Evolutionary conservation across 371 early-diverging fungal genomes (phyloP).

Genomic region (Apophysomyces ossiformis): DNA sequence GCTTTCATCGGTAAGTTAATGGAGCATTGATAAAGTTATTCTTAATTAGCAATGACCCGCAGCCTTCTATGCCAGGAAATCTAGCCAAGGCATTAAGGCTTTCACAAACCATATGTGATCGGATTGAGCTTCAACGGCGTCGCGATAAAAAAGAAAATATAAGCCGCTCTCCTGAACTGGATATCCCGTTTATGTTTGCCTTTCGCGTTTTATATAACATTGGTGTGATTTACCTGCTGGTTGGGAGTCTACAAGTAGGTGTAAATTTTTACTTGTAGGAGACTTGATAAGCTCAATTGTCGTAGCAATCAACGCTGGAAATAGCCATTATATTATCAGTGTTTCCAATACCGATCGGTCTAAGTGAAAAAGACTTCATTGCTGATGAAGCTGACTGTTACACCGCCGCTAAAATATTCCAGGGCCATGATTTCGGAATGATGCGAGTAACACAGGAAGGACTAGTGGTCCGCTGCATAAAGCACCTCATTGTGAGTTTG

Average conservation of each 20-base stretch:
- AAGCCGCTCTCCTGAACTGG: conserved; percentile 26
- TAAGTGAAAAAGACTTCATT: conserved; percentile 45
- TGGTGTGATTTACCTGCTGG: conserved; percentile 50
- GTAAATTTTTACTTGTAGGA: neutral
- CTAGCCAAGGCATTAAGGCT: conserved; percentile 47
- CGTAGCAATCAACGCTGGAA: conserved; percentile 52
- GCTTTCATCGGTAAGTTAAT: conserved; percentile 40
- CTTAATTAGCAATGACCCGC: neutral
- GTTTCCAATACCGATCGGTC: conserved; percentile 45
- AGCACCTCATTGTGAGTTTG: conserved; percentile 51
- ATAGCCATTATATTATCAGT: conserved; percentile 55
- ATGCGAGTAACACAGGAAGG: conserved; percentile 56
- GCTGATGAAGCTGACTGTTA: conserved; percentile 46
- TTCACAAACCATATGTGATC: conserved; percentile 51
- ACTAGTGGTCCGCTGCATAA: conserved; percentile 51
- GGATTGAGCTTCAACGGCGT: conserved; percentile 47
- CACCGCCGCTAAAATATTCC: conserved; percentile 39
- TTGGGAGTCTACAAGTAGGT: conserved; percentile 52
- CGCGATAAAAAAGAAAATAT: conserved; percentile 29
- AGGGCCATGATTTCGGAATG: conserved; percentile 51
- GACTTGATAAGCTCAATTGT: neutral
- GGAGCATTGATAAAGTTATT: neutral
- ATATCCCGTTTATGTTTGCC: conserved; percentile 58
- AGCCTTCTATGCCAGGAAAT: conserved; percentile 53
- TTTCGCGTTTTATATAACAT: conserved; percentile 55